Percentiles rank a stretch among this genome's conserved stretches.
These are phyloP conservation scores for Tylopilus sp. DNA, from an alignment of 768 basidiomycete genomes.

Conservation along the genomic window DNA sequence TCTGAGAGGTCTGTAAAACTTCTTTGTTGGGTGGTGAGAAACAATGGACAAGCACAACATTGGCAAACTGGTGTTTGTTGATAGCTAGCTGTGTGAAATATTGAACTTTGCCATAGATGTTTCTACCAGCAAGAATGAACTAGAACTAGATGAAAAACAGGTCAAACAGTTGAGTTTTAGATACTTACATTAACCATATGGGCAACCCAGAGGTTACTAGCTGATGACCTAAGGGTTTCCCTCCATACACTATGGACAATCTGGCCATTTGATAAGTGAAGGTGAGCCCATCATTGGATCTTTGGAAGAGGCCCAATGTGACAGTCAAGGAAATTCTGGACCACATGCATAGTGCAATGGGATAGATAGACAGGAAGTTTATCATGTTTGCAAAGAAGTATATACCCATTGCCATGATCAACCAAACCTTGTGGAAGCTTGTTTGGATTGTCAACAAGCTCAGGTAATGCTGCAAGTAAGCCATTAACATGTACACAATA, in stretches of 20 bases:
- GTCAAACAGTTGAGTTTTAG: too few species aligned
- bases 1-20: not conserved
- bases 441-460: not conserved
- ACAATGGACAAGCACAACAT: too few species aligned
- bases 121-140: not conserved
- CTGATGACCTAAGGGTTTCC: not conserved
- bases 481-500: not conserved
- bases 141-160: not conserved
- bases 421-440: not conserved
- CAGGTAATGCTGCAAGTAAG: not conserved
- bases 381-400: not conserved
- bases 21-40: too few species aligned
- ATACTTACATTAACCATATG: not conserved
- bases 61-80: too few species aligned
- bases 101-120: not conserved
- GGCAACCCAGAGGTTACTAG: not conserved
- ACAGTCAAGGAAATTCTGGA: not conserved
- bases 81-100: not conserved
- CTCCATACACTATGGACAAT: not conserved
- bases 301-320: not conserved
- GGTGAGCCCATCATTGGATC: not conserved
- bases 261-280: not conserved
- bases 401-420: not conserved
- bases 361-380: not conserved
- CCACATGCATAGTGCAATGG: not conserved